Evolutionary conservation across 2,329 filamentous ascomycete genomes (phyloP), one percentile per base, ranked within the genome.

Genomic region (Sporothrix curviconia): DNA sequence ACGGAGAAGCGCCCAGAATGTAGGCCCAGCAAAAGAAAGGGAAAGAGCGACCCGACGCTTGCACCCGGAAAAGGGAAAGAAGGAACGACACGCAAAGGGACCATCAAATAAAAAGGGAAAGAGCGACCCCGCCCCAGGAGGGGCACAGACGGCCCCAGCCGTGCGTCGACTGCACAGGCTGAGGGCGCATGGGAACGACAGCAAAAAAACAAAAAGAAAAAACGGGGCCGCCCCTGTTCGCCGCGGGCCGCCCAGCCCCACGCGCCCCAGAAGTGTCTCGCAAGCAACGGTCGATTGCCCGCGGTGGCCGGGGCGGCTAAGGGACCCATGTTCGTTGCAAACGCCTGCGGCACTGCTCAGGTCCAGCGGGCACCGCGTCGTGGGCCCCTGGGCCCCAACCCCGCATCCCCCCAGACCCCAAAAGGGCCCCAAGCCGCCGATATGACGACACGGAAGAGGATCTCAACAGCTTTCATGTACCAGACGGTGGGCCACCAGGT

Each of bases 391-490:
- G 94, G n/a, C n/a, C n/a, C n/a, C n/a, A n/a, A n/a, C n/a, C n/a
- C n/a, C n/a, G n/a, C n/a, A n/a, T n/a, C n/a, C n/a, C n/a, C n/a
- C n/a, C n/a, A n/a, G n/a, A n/a, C n/a, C n/a, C n/a, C n/a, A n/a
- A n/a, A n/a, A n/a, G n/a, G n/a, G n/a, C n/a, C n/a, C n/a, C n/a
- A n/a, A n/a, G n/a, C n/a, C n/a, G n/a, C n/a, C n/a, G n/a, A n/a
- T n/a, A 63, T 6, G 70, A 68, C 28, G 69, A 71, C 5, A 75
- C 79, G 36, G 75, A 78, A 61, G 74, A 79, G 57, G 89, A 97
- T 70, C 79, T 95, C 65, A 90, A 99, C 72, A 96, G 92, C 75
- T 97, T n/a, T 94, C 84, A 99, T 99, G 94, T 99, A 97, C 77
- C 94, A 99, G 76, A 99, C 94, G 3, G 89, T 96, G 60, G 94